Evolutionary conservation across 148 eudicot species (phyloP), one percentile per base, ranked within the genome.

Genomic region (Camellia lanceoleosa): DNA sequence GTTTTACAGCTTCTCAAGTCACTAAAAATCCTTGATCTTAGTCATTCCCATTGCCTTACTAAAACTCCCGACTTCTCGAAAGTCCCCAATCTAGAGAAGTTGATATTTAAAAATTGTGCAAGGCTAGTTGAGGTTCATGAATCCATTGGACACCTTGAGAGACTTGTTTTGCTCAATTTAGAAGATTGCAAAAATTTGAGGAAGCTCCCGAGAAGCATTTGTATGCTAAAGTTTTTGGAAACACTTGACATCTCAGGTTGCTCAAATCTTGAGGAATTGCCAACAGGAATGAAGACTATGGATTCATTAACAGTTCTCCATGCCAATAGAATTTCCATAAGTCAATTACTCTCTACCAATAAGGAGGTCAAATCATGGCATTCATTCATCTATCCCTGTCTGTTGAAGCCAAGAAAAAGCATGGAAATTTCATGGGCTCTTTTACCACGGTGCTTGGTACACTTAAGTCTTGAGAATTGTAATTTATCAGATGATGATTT

Each of bases 21-120:
- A 20, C n/a, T 80, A 54, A 80, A 80, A 73, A 61, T 73, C 23
- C 77, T 80, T 47, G 20, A 73, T 64, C 82, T 80, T 3, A 72
- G 77, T 38, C 66, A 80, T 18, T 80, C 77, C 6, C n/a, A 23
- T 30, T 1, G 44, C 49, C 82, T 80, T 38, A 20, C 15, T 1
- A 72, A 49, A 59, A 80, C 78, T 7, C 78, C 49, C 7, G 20
- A 80, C 70, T 80, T 80, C 20, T 15, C 14, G 0, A 49, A 9
- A 3, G 60, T 73, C 11, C 82, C 77, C 18, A 52, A 74, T 49
- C 52, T 49, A 4, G 71, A 80, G 47, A 63, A 62, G 4, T 20
- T 80, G 19, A 47, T 16, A 38, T 44, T 80, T 2, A 19, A 80
- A 55, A 68, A 64, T 47, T 80, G 82, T n/a, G 2, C 0, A 8